phyloP scores from a whole-genome alignment of 1,139 yeast genomes.

The Pichia sp. region DNA sequence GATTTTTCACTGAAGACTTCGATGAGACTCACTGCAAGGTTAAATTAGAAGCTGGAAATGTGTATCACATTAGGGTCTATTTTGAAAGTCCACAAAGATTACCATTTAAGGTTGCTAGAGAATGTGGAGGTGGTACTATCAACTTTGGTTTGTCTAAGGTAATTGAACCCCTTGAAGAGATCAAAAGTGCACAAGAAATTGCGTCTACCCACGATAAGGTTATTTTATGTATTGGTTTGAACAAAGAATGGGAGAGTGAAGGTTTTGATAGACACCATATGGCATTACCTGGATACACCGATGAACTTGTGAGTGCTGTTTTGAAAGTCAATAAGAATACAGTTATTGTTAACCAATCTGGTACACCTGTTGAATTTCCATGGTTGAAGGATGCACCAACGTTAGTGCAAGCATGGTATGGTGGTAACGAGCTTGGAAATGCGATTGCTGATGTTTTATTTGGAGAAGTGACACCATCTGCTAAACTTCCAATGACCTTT shows the following conservation, averaged over 20 bases:
- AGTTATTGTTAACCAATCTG: constrained; percentile 57
- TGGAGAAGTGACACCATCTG: constrained; percentile 66
- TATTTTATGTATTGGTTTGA: constrained; percentile 44
- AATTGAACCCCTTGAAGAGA: constrained; percentile 31
- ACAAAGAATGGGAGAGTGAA: constrained; percentile 52
- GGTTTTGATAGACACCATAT: constrained; percentile 46
- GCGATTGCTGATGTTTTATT: constrained; percentile 57
- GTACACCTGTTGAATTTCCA: constrained; percentile 62
- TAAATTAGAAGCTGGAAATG: not conserved
- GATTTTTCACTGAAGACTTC: no score
- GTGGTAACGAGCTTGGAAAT: constrained; percentile 48
- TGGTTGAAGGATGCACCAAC: constrained; percentile 50
- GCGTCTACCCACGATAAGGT: constrained; percentile 51
- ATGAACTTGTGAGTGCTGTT: constrained; percentile 46
- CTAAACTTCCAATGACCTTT: constrained; percentile 59
- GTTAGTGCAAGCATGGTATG: constrained; percentile 44
- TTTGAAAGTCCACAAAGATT: not conserved
- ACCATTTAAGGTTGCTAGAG: not conserved
- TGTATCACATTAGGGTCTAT: not conserved
- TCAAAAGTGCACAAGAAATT: constrained; percentile 39
- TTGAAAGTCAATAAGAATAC: constrained; percentile 49
- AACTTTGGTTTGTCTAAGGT: constrained; percentile 34
- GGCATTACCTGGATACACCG: constrained; percentile 50
- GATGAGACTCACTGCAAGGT: no score
- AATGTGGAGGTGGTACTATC: constrained; percentile 43